Evolutionary conservation across 108 stramenopile species (phyloP).

Genomic region (Cyclotella sp.): DNA sequence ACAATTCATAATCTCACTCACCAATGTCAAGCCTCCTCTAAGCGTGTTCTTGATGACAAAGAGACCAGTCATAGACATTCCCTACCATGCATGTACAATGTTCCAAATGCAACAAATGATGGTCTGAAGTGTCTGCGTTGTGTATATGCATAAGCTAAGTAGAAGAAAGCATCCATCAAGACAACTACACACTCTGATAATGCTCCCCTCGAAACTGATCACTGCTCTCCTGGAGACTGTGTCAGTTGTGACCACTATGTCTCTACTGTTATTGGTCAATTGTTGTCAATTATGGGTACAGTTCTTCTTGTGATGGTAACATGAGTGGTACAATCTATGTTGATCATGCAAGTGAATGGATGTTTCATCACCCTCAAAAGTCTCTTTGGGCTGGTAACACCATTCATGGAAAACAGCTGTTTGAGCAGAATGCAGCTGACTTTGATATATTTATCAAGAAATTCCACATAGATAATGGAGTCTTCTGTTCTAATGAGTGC

Average conservation of each 20-base stretch:
- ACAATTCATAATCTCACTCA: slow-evolving; percentile 3
- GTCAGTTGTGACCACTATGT: slow-evolving; percentile 55
- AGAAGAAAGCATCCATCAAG: not conserved
- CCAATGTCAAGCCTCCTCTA: not conserved
- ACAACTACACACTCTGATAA: not conserved
- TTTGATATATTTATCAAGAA: slow-evolving; percentile 31
- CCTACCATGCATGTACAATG: not conserved
- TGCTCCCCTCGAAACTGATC: not conserved
- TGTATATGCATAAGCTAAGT: not conserved
- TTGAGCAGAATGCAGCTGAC: slow-evolving; percentile 26
- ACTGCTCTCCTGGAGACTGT: slow-evolving; percentile 40
- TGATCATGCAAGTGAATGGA: slow-evolving; percentile 44
- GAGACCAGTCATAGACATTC: not conserved
- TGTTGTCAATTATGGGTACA: slow-evolving; percentile 35
- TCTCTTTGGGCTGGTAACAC: slow-evolving; percentile 48
- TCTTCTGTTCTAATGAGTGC: slow-evolving; percentile 34
- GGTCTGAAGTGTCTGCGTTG: slow-evolving; percentile 16
- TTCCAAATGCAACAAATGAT: not conserved
- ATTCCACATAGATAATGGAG: slow-evolving; percentile 48
- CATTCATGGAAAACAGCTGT: slow-evolving; percentile 33
- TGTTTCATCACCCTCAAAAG: slow-evolving; percentile 36
- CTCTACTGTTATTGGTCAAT: slow-evolving; percentile 45
- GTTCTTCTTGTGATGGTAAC: not conserved
- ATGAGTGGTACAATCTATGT: slow-evolving; percentile 55
- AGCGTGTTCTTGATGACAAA: not conserved